Percentiles rank a stretch among this genome's conserved stretches.
Conservation (phyloP, 1,284 basidiomycete genomes). For the Retiboletus flavoniger region DNA sequence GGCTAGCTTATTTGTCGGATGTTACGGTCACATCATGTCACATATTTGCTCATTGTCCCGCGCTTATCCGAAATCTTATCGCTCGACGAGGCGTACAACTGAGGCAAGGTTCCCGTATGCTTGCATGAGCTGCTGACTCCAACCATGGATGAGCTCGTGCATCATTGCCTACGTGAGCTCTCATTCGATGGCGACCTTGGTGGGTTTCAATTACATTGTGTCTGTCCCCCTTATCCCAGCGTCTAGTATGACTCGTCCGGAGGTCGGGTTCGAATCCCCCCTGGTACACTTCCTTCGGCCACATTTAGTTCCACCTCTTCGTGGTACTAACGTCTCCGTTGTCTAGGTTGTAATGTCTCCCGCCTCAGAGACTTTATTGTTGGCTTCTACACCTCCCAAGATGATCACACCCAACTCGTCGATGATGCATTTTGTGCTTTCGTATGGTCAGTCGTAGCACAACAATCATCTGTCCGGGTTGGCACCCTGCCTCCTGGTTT, state of each 20-base stretch:
- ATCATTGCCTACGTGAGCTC: slow-evolving; percentile 72
- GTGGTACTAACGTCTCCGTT: slow-evolving; percentile 5
- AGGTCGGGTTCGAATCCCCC: slow-evolving; percentile 46
- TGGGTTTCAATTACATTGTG: slow-evolving; percentile 36
- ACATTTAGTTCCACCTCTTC: slow-evolving; percentile 2
- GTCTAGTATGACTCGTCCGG: slow-evolving; percentile 23
- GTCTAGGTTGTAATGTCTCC: slow-evolving; percentile 65
- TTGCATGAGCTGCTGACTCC: not conserved
- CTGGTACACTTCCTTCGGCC: slow-evolving; percentile 20
- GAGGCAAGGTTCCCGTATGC: not conserved
- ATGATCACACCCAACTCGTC: slow-evolving; percentile 50
- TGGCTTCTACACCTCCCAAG: slow-evolving; percentile 56
- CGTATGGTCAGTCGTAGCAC: slow-evolving; percentile 75
- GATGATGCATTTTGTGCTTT: slow-evolving; percentile 79
- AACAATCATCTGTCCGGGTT: slow-evolving; percentile 68
- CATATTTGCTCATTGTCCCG: slow-evolving; percentile 2
- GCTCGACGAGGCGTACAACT: not conserved
- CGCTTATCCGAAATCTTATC: slow-evolving; percentile 17
- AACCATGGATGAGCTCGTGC: slow-evolving; percentile 73
- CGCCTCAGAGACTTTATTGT: slow-evolving; percentile 66
- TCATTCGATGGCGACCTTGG: slow-evolving; percentile 82
- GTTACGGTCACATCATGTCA: slow-evolving; percentile 25
- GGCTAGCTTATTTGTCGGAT: not conserved
- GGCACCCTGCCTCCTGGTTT: slow-evolving; percentile 60
- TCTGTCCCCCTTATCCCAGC: not conserved